Conservation (phyloP, 139 green algal genomes). For the Desmodesmus armatus region DNA sequence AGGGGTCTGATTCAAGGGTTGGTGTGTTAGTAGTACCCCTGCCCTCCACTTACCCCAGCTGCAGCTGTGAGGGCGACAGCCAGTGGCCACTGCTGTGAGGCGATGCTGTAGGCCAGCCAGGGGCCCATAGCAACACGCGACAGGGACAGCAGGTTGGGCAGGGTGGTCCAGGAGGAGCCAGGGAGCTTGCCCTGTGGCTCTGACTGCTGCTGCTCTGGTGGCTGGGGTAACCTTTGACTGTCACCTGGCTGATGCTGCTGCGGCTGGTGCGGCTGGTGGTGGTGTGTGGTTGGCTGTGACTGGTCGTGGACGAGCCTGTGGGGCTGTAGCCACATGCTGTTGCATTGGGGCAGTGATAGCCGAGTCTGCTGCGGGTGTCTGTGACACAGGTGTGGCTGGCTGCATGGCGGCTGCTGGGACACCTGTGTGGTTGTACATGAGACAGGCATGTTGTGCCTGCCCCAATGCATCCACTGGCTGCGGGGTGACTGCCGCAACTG, state of each 20-base stretch:
- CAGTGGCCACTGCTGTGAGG: conserved; percentile 49
- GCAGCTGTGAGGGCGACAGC: conserved; percentile 44
- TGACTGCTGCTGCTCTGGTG: neutral
- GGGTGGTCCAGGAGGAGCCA: neutral
- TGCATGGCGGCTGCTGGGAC: neutral
- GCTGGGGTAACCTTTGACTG: neutral
- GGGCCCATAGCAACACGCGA: conserved; percentile 48
- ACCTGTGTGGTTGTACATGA: neutral
- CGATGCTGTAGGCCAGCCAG: conserved; percentile 53
- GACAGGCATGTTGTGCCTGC: too few species aligned
- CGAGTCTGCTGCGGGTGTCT: neutral
- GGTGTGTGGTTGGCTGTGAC: neutral
- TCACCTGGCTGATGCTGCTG: neutral
- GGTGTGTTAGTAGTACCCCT: too few species aligned
- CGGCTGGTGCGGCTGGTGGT: neutral
- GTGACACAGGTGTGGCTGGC: neutral
- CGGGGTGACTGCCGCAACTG: too few species aligned
- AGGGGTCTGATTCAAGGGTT: too few species aligned
- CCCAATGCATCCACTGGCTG: too few species aligned
- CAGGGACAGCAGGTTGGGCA: conserved; percentile 65
- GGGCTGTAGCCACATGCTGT: neutral
- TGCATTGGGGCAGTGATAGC: neutral
- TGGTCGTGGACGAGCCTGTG: neutral
- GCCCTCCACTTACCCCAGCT: conserved; percentile 57
- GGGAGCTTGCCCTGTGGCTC: neutral